Evolutionary conservation across 352 stramenopile species (phyloP).

Genomic region (Halophytophthora batemanensis): DNA sequence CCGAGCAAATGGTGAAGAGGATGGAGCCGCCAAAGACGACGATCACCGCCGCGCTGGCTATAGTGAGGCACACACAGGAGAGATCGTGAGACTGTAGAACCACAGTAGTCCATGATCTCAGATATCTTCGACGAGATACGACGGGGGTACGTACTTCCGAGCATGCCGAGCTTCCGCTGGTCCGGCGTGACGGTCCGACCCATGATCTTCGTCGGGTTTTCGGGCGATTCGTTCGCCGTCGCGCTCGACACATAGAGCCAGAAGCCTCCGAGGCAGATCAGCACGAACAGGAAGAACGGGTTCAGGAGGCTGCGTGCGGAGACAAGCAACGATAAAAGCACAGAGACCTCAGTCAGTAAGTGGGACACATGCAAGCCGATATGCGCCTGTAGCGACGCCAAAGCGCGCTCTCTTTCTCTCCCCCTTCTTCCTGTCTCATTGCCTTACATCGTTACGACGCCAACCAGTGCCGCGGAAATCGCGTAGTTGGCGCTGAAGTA

Average conservation of each 20-base stretch:
- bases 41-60: constrained; percentile 73
- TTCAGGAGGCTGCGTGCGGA: constrained; percentile 59
- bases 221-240: constrained; percentile 60
- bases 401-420: constrained; percentile 1
- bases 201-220: constrained; percentile 75
- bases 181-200: constrained; percentile 64
- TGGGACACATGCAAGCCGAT: background rate
- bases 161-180: constrained; percentile 81
- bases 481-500: constrained; percentile 87
- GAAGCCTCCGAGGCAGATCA: constrained; percentile 78
- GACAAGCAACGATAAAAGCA: constrained; percentile 1
- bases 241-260: constrained; percentile 80
- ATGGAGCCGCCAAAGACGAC: constrained; percentile 84
- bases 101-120: background rate
- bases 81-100: constrained; percentile 1
- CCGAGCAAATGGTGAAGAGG: constrained; percentile 83
- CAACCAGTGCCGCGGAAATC: constrained; percentile 68
- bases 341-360: background rate
- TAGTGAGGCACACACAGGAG: background rate
- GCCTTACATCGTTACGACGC: constrained; percentile 79
- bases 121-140: background rate
- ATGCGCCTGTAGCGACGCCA: background rate
- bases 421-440: background rate
- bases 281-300: constrained; percentile 84
- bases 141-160: constrained; percentile 41